Percentiles rank a stretch among this genome's conserved stretches.
phyloP scores from a whole-genome alignment of 2,329 filamentous ascomycete genomes.

The Pseudocercospora musae region DNA sequence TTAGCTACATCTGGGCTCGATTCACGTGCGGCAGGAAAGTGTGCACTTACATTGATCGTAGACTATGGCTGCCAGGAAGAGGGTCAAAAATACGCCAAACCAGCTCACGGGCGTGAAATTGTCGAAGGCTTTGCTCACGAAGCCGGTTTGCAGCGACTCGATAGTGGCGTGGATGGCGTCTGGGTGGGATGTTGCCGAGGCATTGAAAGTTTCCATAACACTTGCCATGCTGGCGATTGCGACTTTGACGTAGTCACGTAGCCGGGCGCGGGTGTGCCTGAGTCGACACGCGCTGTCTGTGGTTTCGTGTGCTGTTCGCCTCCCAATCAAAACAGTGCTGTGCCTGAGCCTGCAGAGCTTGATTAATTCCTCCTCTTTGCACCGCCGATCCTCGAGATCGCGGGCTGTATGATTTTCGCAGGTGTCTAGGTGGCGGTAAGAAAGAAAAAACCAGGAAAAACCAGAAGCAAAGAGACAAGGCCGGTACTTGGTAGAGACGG shows the following conservation, averaged over 20 bases:
- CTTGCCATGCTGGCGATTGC: conserved; percentile 28
- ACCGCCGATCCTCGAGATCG: background rate
- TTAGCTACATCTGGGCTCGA: conserved; percentile 9
- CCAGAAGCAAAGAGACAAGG: background rate
- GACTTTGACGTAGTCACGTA: too few species aligned
- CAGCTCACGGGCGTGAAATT: conserved; percentile 50
- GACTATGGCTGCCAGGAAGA: conserved; percentile 67
- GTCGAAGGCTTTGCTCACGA: conserved; percentile 55
- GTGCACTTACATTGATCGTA: conserved; percentile 82
- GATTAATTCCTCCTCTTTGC: background rate
- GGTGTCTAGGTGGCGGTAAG: background rate
- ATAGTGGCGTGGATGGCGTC: conserved; percentile 57
- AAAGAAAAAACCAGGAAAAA: background rate
- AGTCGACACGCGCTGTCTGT: background rate
- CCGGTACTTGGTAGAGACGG: background rate
- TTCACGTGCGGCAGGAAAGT: background rate
- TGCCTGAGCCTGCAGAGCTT: background rate
- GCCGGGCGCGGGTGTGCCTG: background rate
- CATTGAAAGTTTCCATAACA: conserved; percentile 34
- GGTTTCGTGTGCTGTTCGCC: background rate
- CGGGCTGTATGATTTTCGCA: background rate
- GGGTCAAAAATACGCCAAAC: conserved; percentile 66
- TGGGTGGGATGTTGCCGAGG: conserved; percentile 27
- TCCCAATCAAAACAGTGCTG: background rate
- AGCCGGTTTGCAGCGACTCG: conserved; percentile 53